Percentiles rank a stretch among this genome's conserved stretches.
These are phyloP conservation scores for Picochlorum sp. DNA, from an alignment of 139 green algal genomes.

Conservation along the genomic window DNA sequence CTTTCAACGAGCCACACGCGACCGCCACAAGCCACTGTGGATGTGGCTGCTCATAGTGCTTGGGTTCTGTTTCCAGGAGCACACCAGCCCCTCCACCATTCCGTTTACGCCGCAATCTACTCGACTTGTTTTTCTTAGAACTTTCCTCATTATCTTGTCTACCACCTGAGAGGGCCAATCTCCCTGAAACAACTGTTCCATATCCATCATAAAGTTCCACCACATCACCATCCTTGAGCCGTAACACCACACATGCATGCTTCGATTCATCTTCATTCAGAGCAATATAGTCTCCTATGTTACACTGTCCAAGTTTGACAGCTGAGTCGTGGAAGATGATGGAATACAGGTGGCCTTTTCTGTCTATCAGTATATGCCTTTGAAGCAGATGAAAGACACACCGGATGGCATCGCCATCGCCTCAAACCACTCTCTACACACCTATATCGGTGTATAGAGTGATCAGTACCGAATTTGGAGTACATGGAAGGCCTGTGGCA, in stretches of 20 bases:
- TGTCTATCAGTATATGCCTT: too few relatives aligned
- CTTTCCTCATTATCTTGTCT: too few relatives aligned
- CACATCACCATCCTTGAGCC: slow-evolving; percentile 36
- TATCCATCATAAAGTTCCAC: slow-evolving; percentile 71
- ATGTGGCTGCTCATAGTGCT: neutral
- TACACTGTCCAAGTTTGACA: too few relatives aligned
- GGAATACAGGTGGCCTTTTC: too few relatives aligned
- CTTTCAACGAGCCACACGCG: slow-evolving; percentile 69
- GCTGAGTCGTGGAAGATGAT: too few relatives aligned
- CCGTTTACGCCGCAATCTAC: neutral
- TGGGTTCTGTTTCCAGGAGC: neutral
- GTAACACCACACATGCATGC: slow-evolving; percentile 40
- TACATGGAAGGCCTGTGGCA: too few relatives aligned
- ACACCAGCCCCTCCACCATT: neutral
- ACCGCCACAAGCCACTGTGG: slow-evolving; percentile 9
- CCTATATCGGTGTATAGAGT: too few relatives aligned
- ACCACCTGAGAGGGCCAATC: neutral
- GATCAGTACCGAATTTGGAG: too few relatives aligned
- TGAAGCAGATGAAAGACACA: too few relatives aligned
- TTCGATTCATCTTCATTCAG: slow-evolving; percentile 42
- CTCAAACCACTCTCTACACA: too few relatives aligned
- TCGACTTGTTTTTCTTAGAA: neutral
- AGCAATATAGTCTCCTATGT: neutral
- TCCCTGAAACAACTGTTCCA: slow-evolving; percentile 30
- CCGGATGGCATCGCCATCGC: too few relatives aligned